These are phyloP conservation scores for Cryptococcus sp. DNA, from an alignment of 1,284 basidiomycete genomes.

Conservation along the genomic window DNA sequence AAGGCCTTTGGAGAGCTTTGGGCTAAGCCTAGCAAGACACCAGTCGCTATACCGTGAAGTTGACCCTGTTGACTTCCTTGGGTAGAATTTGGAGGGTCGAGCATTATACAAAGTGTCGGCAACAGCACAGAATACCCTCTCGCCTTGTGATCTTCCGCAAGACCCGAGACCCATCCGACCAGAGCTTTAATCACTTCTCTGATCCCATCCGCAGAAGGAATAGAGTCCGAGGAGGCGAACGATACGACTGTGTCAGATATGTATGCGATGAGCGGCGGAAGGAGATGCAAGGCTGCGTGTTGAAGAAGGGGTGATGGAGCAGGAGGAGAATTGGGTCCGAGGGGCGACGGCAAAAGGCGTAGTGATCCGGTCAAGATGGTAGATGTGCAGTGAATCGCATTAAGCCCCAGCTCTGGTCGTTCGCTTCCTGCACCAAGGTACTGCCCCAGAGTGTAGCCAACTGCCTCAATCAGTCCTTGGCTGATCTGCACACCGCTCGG, in stretches of 20 bases:
- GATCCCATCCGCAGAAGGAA: conserved; percentile 57
- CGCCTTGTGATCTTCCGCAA: conserved; percentile 64
- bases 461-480: conserved; percentile 75
- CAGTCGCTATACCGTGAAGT: conserved; percentile 66
- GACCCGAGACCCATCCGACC: conserved; percentile 62
- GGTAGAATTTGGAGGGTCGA: conserved; percentile 60
- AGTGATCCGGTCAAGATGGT: conserved; percentile 68
- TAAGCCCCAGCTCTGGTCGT: conserved; percentile 71
- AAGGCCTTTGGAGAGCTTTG: conserved; percentile 73
- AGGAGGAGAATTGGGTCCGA: conserved; percentile 24
- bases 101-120: conserved; percentile 72
- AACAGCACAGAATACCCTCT: conserved; percentile 73
- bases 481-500: conserved; percentile 70
- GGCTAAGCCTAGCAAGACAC: conserved; percentile 75
- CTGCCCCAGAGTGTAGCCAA: conserved; percentile 79
- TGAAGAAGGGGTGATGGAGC: conserved; percentile 60
- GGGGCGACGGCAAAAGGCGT: conserved; percentile 23
- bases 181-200: conserved; percentile 82
- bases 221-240: conserved; percentile 53
- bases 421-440: conserved; percentile 62
- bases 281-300: conserved; percentile 68
- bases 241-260: conserved; percentile 66
- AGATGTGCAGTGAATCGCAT: conserved; percentile 83
- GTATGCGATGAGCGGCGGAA: conserved; percentile 78
- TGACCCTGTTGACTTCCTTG: conserved; percentile 46